These are phyloP conservation scores for Leucocoprinus birnbaumii DNA, from an alignment of 768 basidiomycete species.

Conservation along the genomic window DNA sequence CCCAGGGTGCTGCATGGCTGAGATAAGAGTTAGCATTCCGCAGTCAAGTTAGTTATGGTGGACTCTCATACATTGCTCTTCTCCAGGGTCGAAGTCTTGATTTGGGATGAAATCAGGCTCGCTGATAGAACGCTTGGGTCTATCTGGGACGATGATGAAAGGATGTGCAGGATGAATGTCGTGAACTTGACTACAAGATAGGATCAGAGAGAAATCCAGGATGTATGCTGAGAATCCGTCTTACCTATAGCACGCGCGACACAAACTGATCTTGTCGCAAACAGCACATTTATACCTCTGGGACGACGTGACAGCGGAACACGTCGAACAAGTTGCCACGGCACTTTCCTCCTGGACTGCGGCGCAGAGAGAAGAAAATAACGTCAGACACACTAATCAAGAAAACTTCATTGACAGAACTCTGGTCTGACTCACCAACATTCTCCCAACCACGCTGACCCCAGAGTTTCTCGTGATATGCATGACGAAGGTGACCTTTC, in stretches of 20 bases:
- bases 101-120: constrained; percentile 35
- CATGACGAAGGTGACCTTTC: constrained; percentile 80
- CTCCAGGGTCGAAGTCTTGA: constrained; percentile 36
- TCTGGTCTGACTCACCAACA: constrained; percentile 58
- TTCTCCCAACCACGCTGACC: constrained; percentile 81
- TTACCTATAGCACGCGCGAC: constrained; percentile 81
- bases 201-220: constrained; percentile 2
- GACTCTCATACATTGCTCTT: constrained; percentile 56
- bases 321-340: constrained; percentile 78
- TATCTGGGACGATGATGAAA: constrained; percentile 80
- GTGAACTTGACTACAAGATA: constrained; percentile 68
- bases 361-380: constrained; percentile 7
- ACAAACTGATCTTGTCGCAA: constrained; percentile 78
- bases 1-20: constrained; percentile 76
- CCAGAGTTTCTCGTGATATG: constrained; percentile 88
- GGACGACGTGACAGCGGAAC: constrained; percentile 53
- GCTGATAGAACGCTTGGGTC: constrained; percentile 34
- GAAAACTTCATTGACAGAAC: neutral
- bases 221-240: neutral
- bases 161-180: constrained; percentile 89
- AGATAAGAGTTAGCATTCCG: neutral
- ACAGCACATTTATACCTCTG: constrained; percentile 84
- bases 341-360: constrained; percentile 66
- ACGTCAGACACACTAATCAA: constrained; percentile 5
- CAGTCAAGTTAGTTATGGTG: constrained; percentile 2